phyloP scores from a whole-genome alignment of 2,329 filamentous ascomycete genomes.

The Chrysoporthe deuterocubensis region DNA sequence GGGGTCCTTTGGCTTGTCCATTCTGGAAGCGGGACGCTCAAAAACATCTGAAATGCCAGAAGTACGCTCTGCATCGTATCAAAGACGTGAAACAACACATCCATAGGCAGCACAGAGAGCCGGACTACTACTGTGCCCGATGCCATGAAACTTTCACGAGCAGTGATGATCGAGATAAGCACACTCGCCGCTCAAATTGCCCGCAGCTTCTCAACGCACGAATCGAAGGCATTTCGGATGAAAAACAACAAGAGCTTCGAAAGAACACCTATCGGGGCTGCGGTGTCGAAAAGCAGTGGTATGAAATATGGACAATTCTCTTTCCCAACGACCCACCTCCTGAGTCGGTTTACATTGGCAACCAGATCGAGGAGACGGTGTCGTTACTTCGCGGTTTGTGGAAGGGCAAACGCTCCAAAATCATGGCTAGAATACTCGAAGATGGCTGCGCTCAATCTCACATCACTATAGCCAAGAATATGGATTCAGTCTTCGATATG shows the following conservation, averaged over 20 bases:
- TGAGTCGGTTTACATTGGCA: background rate
- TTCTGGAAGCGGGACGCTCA: slow-evolving; percentile 5
- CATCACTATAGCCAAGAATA: no score
- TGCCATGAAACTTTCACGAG: background rate
- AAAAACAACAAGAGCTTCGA: background rate
- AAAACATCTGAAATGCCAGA: slow-evolving; percentile 3
- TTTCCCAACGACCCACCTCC: background rate
- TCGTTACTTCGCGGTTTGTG: background rate
- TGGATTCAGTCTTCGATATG: no score
- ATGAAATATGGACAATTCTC: slow-evolving; percentile 6
- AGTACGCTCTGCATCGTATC: slow-evolving; percentile 6
- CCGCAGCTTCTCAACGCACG: background rate
- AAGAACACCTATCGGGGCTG: background rate
- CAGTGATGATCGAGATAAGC: background rate
- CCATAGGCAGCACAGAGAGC: slow-evolving; percentile 6
- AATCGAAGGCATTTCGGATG: slow-evolving; percentile 2
- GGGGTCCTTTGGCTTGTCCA: background rate
- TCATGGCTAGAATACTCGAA: background rate
- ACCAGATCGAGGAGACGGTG: slow-evolving; percentile 5
- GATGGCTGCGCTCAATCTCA: no score
- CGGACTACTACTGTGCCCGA: background rate
- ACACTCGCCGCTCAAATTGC: background rate
- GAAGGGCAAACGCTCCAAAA: background rate
- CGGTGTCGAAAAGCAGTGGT: background rate
- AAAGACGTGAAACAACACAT: slow-evolving; percentile 19